Evolutionary conservation across 306 rosid species (phyloP).

Genomic region (Quercus parvula): DNA sequence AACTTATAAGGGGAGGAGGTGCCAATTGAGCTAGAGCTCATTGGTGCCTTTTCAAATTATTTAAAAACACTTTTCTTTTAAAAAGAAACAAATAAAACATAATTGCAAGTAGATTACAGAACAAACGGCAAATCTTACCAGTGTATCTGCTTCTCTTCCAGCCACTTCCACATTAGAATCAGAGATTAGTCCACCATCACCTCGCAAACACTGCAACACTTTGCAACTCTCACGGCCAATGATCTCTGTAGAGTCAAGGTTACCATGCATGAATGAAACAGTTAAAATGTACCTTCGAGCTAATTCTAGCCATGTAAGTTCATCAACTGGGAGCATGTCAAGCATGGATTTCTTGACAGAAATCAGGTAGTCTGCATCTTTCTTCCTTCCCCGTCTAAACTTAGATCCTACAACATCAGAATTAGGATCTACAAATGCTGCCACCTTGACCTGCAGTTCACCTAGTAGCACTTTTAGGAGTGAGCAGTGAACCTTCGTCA

Average conservation of each 20-base stretch:
- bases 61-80: no score
- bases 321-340: slow-evolving; percentile 82
- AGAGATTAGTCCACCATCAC: slow-evolving; percentile 97
- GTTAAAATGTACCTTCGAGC: slow-evolving; percentile 82
- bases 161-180: slow-evolving; percentile 92
- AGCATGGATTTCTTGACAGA: slow-evolving; percentile 62
- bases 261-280: slow-evolving; percentile 85
- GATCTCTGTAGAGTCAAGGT: slow-evolving; percentile 78
- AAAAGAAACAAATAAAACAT: not conserved
- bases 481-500: slow-evolving; percentile 79
- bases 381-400: slow-evolving; percentile 85
- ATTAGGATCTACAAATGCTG: slow-evolving; percentile 87
- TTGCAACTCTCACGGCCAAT: slow-evolving; percentile 84
- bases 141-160: slow-evolving; percentile 97
- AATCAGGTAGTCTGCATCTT: slow-evolving; percentile 63
- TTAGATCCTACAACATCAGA: slow-evolving; percentile 84
- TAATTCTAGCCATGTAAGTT: slow-evolving; percentile 92
- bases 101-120: slow-evolving; percentile 3
- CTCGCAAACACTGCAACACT: slow-evolving; percentile 90
- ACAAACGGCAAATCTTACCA: slow-evolving; percentile 50
- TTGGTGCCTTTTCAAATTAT: no score
- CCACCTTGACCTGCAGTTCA: slow-evolving; percentile 85
- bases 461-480: slow-evolving; percentile 73
- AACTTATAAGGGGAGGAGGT: no score
- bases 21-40: no score